phyloP scores from a whole-genome alignment of 2,329 filamentous ascomycete genomes.

The Pyrenochaeta sp. region DNA sequence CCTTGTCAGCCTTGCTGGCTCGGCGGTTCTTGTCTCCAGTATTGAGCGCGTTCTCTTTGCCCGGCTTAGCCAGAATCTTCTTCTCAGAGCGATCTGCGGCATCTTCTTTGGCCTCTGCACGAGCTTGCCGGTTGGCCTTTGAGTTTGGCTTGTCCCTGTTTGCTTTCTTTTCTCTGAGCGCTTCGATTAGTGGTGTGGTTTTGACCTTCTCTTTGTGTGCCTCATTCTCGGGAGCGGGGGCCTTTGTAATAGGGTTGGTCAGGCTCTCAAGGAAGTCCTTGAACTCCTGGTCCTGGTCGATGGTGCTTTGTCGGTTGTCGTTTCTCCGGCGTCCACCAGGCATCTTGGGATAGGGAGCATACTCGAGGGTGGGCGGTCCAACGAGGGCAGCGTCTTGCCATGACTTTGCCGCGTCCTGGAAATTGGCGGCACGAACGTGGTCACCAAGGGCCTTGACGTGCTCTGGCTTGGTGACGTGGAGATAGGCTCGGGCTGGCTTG shows the following conservation, averaged over 20 bases:
- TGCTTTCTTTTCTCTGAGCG: constrained; percentile 89
- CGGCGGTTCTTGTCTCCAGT: constrained; percentile 51
- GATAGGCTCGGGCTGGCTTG: constrained; percentile 78
- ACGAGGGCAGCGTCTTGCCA: constrained; percentile 75
- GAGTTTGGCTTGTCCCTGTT: constrained; percentile 67
- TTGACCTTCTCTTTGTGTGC: constrained; percentile 70
- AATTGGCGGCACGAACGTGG: constrained; percentile 71
- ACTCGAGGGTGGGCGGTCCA: constrained; percentile 81
- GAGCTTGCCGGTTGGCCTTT: constrained; percentile 64
- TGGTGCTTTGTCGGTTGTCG: constrained; percentile 89
- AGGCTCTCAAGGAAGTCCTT: constrained; percentile 90
- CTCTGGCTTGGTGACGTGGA: constrained; percentile 79
- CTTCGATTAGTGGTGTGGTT: constrained; percentile 89
- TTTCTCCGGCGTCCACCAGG: constrained; percentile 77
- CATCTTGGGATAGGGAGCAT: constrained; percentile 83
- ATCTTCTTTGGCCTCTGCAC: constrained; percentile 70
- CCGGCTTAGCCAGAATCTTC: constrained; percentile 44
- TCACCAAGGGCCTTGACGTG: constrained; percentile 74
- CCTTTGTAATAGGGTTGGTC: constrained; percentile 74
- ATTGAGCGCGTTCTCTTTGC: constrained; percentile 40
- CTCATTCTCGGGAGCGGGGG: constrained; percentile 61
- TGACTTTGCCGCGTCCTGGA: constrained; percentile 84
- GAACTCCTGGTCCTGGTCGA: constrained; percentile 96
- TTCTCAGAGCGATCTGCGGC: constrained; percentile 61
- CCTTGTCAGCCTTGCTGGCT: constrained; percentile 61